These are phyloP conservation scores for Naganishia vaughanmartiniae DNA, from an alignment of 768 basidiomycete genomes.

Conservation along the genomic window DNA sequence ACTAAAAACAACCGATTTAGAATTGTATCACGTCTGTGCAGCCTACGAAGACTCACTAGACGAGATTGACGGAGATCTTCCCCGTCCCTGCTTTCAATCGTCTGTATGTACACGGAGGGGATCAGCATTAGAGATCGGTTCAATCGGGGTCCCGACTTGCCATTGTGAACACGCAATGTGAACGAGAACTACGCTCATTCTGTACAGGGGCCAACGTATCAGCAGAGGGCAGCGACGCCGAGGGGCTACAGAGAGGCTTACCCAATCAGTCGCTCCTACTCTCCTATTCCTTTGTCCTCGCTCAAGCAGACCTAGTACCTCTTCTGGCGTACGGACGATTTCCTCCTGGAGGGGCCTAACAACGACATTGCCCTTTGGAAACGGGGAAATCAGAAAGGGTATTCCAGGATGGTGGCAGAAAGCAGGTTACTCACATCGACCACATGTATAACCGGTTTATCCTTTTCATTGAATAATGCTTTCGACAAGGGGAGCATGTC, in stretches of 20 bases:
- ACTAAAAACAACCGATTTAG: slow-evolving; percentile 16
- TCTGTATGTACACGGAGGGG: slow-evolving; percentile 24
- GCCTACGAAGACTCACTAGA: slow-evolving; percentile 34
- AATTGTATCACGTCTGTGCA: not conserved
- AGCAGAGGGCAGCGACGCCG: too few species aligned
- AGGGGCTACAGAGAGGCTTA: not conserved
- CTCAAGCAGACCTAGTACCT: slow-evolving; percentile 71
- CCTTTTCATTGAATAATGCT: slow-evolving; percentile 42
- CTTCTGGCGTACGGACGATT: slow-evolving; percentile 70
- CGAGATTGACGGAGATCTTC: slow-evolving; percentile 48
- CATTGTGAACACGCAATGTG: slow-evolving; percentile 52
- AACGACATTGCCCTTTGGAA: slow-evolving; percentile 44
- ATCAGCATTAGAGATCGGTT: not conserved
- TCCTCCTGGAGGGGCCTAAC: slow-evolving; percentile 61
- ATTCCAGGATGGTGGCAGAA: not conserved
- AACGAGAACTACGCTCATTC: slow-evolving; percentile 51
- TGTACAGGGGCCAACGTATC: slow-evolving; percentile 9
- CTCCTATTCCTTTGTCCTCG: slow-evolving; percentile 52
- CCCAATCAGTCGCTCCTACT: slow-evolving; percentile 49
- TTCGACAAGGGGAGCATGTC: slow-evolving; percentile 47
- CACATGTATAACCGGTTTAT: slow-evolving; percentile 46
- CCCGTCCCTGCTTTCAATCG: slow-evolving; percentile 38
- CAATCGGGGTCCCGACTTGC: slow-evolving; percentile 28
- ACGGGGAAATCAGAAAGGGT: not conserved
- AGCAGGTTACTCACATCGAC: slow-evolving; percentile 39